A percentile compares a stretch with the other conserved stretches of the same genome.
Conservation (phyloP, 108 stramenopile genomes). For the Discostella stelligeroides region DNA sequence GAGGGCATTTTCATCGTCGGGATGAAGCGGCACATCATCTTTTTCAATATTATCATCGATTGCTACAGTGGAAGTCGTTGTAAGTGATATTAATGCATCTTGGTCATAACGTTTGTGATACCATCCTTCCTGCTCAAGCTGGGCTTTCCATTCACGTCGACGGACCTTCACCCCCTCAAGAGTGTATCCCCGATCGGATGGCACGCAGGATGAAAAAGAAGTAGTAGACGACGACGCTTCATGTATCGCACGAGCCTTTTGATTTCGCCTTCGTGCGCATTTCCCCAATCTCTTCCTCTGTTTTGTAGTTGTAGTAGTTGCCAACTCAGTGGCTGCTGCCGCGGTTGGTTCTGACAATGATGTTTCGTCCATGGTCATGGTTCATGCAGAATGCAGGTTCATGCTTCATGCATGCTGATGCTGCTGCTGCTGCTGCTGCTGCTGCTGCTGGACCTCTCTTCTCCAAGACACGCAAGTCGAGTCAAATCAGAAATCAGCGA, state of each 20-base stretch:
- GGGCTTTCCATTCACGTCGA: conserved; percentile 9
- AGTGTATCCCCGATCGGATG: conserved; percentile 24
- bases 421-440: too few relatives aligned
- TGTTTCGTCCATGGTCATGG: neutral
- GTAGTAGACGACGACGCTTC: neutral
- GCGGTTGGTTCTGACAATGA: neutral
- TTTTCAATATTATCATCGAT: neutral
- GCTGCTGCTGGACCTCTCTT: too few relatives aligned
- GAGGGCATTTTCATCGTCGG: conserved; percentile 49
- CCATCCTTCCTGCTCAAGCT: neutral
- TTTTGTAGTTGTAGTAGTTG: conserved; percentile 1
- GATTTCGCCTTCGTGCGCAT: conserved; percentile 31
- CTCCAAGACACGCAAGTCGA: too few relatives aligned
- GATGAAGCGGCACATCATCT: conserved; percentile 21
- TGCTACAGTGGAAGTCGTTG: neutral
- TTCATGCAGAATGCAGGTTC: too few relatives aligned
- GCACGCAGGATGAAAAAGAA: neutral
- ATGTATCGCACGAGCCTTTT: conserved; percentile 33
- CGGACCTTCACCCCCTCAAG: conserved; percentile 27
- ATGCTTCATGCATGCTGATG: too few relatives aligned
- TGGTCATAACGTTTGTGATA: neutral
- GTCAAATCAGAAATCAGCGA: too few relatives aligned
- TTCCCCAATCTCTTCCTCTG: conserved; percentile 13
- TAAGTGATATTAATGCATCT: neutral
- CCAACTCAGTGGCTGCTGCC: neutral